Conservation (phyloP, 441 rosid species). For the Gossypium gossypioides region DNA sequence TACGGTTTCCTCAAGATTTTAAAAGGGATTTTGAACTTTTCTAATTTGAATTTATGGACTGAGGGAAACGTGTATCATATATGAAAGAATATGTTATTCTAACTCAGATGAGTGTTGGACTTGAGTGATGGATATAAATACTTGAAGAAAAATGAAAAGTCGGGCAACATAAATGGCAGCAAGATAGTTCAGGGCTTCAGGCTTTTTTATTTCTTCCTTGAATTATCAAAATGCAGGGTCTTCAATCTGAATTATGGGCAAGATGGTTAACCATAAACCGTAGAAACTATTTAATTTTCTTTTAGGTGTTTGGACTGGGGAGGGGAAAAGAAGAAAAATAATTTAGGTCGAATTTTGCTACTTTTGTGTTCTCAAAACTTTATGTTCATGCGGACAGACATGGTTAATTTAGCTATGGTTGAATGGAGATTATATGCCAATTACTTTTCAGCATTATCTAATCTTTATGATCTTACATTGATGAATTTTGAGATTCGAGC, state of each 20-base stretch:
- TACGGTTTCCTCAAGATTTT: background rate
- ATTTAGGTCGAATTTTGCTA: background rate
- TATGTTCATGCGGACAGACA: background rate
- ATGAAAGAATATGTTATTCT: background rate
- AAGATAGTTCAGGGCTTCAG: background rate
- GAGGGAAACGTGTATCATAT: background rate
- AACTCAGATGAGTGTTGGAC: background rate
- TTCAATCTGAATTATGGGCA: background rate
- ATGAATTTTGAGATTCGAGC: conserved; percentile 7
- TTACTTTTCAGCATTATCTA: background rate
- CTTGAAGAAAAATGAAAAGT: background rate
- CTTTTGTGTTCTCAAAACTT: background rate
- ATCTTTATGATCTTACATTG: background rate
- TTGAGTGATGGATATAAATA: background rate
- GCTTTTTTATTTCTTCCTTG: background rate
- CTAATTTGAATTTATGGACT: background rate
- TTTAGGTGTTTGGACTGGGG: no score
- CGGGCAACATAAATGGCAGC: background rate
- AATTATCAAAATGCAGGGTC: background rate
- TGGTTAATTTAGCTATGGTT: background rate
- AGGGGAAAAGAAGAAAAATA: background rate
- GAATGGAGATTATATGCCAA: background rate
- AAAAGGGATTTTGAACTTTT: background rate
- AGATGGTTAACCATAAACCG: background rate
- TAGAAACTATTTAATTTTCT: background rate